Percentiles rank a stretch among this genome's conserved stretches.
Conservation (phyloP, 805 yeast genomes). For the Metschnikowia lunata region DNA sequence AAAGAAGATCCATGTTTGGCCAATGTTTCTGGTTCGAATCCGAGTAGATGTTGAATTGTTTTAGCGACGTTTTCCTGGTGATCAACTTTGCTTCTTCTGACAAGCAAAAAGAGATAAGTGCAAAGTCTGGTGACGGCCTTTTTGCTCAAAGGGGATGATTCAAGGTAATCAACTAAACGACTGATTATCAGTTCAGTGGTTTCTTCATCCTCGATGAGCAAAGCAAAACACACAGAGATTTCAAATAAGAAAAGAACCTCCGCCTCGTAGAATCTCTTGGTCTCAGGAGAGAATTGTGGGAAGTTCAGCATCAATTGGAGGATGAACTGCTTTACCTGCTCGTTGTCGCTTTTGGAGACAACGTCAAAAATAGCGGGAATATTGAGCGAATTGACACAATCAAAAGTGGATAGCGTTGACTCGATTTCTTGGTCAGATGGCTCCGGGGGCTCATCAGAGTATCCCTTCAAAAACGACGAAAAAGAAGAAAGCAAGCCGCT, state of each 20-base stretch:
- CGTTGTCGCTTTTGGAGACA: slow-evolving; percentile 35
- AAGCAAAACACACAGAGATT: slow-evolving; percentile 32
- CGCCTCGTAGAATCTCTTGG: slow-evolving; percentile 41
- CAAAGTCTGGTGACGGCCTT: slow-evolving; percentile 39
- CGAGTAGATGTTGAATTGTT: slow-evolving; percentile 20
- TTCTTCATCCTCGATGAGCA: slow-evolving; percentile 24
- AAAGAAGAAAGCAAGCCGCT: slow-evolving; percentile 83
- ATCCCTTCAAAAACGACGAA: slow-evolving; percentile 86
- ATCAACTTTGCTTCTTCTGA: slow-evolving; percentile 29
- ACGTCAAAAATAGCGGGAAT: slow-evolving; percentile 52
- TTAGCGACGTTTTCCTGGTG: slow-evolving; percentile 9
- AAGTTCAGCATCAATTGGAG: slow-evolving; percentile 24
- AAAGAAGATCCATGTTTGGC: slow-evolving; percentile 43
- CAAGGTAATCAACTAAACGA: slow-evolving; percentile 13
- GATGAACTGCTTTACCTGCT: slow-evolving; percentile 37
- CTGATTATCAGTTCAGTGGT: slow-evolving; percentile 17
- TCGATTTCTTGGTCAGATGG: slow-evolving; percentile 94
- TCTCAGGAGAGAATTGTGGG: slow-evolving; percentile 25
- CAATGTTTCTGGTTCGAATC: slow-evolving; percentile 40
- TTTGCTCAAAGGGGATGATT: slow-evolving; percentile 21
- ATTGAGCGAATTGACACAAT: slow-evolving; percentile 73
- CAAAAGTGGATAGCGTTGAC: slow-evolving; percentile 73
- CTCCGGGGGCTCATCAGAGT: slow-evolving; percentile 79
- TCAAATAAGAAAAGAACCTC: slow-evolving; percentile 49
- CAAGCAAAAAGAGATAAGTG: slow-evolving; percentile 49